Conservation (phyloP, 2,329 filamentous ascomycete species). For the Colletotrichum trifolii region DNA sequence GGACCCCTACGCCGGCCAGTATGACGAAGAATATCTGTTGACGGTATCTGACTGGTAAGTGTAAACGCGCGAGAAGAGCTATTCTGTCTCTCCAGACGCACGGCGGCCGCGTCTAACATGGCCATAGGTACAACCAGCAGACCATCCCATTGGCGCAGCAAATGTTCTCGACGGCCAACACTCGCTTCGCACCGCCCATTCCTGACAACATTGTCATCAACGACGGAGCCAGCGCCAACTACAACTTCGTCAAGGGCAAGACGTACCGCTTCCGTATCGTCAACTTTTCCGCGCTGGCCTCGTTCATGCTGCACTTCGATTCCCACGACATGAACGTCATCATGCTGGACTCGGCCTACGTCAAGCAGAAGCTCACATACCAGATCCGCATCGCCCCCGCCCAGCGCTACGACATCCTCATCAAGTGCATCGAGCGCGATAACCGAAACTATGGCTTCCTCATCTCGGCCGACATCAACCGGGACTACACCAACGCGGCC, state of each 20-base stretch:
- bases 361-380: slow-evolving; percentile 48
- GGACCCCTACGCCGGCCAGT: slow-evolving; percentile 62
- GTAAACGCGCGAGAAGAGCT: background rate
- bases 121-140: slow-evolving; percentile 55
- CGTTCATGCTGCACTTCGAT: slow-evolving; percentile 56
- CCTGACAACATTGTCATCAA: slow-evolving; percentile 56
- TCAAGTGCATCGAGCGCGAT: slow-evolving; percentile 52
- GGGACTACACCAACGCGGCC: slow-evolving; percentile 48
- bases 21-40: slow-evolving; percentile 69
- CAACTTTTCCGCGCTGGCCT: slow-evolving; percentile 56
- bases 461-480: slow-evolving; percentile 56
- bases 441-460: slow-evolving; percentile 56
- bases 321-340: slow-evolving; percentile 58
- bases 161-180: slow-evolving; percentile 55
- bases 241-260: slow-evolving; percentile 53
- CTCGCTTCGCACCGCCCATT: slow-evolving; percentile 51
- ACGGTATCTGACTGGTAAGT: slow-evolving; percentile 50
- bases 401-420: slow-evolving; percentile 60
- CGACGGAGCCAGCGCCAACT: slow-evolving; percentile 51
- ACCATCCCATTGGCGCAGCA: slow-evolving; percentile 49
- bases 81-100: too few species aligned
- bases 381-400: slow-evolving; percentile 55
- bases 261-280: slow-evolving; percentile 61
- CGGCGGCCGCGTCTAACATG: slow-evolving; percentile 5
- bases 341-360: slow-evolving; percentile 55